phyloP scores from a whole-genome alignment of 805 yeast genomes.

The Barnettozyma botsteinii region DNA sequence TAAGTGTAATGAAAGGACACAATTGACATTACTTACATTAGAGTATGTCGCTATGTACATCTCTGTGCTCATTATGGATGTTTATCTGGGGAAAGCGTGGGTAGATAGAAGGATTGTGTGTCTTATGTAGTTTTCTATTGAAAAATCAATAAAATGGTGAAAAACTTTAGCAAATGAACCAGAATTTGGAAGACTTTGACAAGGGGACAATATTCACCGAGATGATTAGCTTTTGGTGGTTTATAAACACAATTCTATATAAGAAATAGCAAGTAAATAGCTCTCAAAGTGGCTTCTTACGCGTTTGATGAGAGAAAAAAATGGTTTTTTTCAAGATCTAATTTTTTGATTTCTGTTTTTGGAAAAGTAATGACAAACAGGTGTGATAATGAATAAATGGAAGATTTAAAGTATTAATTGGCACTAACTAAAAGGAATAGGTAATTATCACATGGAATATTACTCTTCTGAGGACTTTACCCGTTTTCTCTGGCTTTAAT shows the following conservation, averaged over 20 bases:
- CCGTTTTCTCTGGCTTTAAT: too few species aligned
- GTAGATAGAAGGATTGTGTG: not conserved
- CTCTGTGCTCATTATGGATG: slow-evolving; percentile 2
- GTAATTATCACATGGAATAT: too few species aligned
- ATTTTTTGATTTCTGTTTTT: slow-evolving; percentile 2
- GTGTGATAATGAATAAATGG: not conserved
- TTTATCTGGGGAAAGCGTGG: not conserved
- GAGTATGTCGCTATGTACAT: slow-evolving; percentile 26
- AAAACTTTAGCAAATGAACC: not conserved
- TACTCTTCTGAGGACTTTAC: too few species aligned
- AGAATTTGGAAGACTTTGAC: too few species aligned
- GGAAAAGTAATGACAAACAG: slow-evolving; percentile 3
- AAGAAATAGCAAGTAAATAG: not conserved
- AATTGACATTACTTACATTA: slow-evolving; percentile 13
- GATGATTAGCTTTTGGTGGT: too few species aligned
- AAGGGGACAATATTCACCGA: too few species aligned
- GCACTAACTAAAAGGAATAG: too few species aligned
- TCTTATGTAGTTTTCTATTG: not conserved
- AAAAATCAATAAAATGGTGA: not conserved
- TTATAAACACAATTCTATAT: too few species aligned
- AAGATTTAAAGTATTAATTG: too few species aligned
- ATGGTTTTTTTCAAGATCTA: slow-evolving; percentile 1
- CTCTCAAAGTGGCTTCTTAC: not conserved
- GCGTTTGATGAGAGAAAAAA: not conserved
- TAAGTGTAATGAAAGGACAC: not conserved